Evolutionary conservation across 352 stramenopile species (phyloP).

Genomic region (Phytopythium mirpurense): DNA sequence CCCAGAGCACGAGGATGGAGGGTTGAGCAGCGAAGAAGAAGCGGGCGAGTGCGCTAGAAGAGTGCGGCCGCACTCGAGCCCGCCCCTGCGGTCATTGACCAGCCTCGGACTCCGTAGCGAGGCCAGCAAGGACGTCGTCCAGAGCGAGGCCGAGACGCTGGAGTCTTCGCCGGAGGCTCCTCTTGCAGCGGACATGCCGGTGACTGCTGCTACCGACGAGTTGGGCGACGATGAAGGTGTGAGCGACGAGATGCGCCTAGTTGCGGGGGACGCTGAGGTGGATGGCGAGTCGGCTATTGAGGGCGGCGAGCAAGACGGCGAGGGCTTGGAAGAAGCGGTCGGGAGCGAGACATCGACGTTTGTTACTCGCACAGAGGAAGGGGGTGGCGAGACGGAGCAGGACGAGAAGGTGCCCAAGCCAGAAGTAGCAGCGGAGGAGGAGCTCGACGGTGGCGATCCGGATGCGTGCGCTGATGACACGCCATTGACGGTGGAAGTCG

Average conservation of each 20-base stretch:
- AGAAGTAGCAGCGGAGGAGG: not conserved
- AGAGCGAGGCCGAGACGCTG: no score
- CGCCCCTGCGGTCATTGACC: not conserved
- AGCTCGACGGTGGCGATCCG: constrained; percentile 3
- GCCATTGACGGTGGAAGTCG: not conserved
- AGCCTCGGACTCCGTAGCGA: not conserved
- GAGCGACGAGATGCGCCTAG: not conserved
- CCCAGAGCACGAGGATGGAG: no score
- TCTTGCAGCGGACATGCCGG: not conserved
- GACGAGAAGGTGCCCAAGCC: not conserved
- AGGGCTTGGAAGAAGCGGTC: not conserved
- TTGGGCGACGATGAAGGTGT: not conserved
- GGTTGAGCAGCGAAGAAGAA: not conserved
- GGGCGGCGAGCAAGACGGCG: no score
- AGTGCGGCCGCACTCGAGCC: constrained; percentile 5
- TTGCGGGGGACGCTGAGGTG: not conserved
- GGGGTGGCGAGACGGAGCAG: not conserved
- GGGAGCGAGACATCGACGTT: not conserved
- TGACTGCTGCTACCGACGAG: not conserved
- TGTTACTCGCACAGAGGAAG: not conserved
- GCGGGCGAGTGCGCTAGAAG: not conserved
- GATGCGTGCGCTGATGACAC: not conserved
- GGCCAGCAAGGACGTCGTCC: no score
- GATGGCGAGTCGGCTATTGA: no score
- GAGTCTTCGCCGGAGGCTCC: not conserved